These are phyloP conservation scores for Pythium grandisporangium DNA, from an alignment of 352 stramenopile species.

Conservation along the genomic window DNA sequence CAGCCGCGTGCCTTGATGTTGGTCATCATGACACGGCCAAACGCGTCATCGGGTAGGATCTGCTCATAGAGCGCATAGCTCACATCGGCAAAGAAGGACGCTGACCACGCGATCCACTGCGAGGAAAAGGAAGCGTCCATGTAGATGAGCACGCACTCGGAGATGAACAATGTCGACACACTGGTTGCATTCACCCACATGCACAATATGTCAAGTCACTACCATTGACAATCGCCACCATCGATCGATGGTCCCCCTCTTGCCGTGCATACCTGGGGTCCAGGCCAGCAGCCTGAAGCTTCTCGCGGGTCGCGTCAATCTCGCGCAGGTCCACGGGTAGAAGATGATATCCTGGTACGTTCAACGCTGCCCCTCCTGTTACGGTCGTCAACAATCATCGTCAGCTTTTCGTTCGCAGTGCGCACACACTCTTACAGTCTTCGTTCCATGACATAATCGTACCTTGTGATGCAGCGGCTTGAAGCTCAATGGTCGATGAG, in stretches of 20 bases:
- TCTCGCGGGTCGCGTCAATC: conserved; percentile 30
- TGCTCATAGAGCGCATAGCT: conserved; percentile 87
- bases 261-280: conserved; percentile 38
- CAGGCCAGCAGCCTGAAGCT: conserved; percentile 50
- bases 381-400: not conserved
- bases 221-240: not conserved
- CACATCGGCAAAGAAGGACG: conserved; percentile 55
- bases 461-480: conserved; percentile 41
- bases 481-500: conserved; percentile 24
- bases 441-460: too few species aligned
- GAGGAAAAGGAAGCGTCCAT: conserved; percentile 80
- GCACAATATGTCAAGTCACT: not conserved
- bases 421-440: too few species aligned
- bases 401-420: not conserved
- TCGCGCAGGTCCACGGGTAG: conserved; percentile 71
- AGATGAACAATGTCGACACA: conserved; percentile 74
- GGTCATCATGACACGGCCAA: conserved; percentile 85
- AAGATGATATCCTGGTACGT: conserved; percentile 66
- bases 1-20: conserved; percentile 89
- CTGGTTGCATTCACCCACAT: conserved; percentile 4
- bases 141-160: conserved; percentile 90
- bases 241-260: too few species aligned
- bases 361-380: conserved; percentile 52
- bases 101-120: conserved; percentile 63
- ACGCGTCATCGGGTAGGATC: conserved; percentile 85